These are phyloP conservation scores for Liriodendron chinense DNA, from an alignment of 164 flowering plant species.

Conservation along the genomic window DNA sequence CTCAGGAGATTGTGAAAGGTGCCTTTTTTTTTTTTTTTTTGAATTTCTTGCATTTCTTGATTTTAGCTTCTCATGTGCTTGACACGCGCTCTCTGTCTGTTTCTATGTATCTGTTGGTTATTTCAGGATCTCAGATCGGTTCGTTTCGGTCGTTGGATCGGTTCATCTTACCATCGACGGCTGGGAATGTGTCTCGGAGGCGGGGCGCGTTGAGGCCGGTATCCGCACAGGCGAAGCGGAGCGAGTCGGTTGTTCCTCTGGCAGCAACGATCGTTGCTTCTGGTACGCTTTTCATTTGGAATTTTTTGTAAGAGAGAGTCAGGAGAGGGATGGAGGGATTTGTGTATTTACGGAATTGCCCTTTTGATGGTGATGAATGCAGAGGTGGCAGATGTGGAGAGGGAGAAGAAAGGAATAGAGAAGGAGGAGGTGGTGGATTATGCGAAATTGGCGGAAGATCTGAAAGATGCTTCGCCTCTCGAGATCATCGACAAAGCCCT, in stretches of 20 bases:
- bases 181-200: constrained; percentile 30
- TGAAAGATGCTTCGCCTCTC: constrained; percentile 81
- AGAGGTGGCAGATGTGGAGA: not conserved
- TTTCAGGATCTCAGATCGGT: constrained; percentile 38
- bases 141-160: constrained; percentile 37
- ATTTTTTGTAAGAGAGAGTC: not conserved
- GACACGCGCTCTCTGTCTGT: not conserved
- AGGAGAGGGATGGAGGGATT: not conserved
- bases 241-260: constrained; percentile 45
- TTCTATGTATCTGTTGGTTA: not conserved
- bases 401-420: constrained; percentile 25
- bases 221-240: constrained; percentile 54
- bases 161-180: constrained; percentile 9
- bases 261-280: constrained; percentile 55
- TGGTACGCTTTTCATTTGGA: constrained; percentile 31
- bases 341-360: not conserved
- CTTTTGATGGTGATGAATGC: not conserved
- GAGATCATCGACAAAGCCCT: constrained; percentile 85
- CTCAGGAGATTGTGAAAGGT: constrained; percentile 42
- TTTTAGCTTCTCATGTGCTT: not conserved
- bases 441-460: constrained; percentile 57
- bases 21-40: not conserved
- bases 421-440: constrained; percentile 43
- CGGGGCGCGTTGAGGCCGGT: constrained; percentile 39
- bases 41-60: not conserved